These are phyloP conservation scores for Globisporangium nodosum DNA, from an alignment of 352 stramenopile species.

Conservation along the genomic window DNA sequence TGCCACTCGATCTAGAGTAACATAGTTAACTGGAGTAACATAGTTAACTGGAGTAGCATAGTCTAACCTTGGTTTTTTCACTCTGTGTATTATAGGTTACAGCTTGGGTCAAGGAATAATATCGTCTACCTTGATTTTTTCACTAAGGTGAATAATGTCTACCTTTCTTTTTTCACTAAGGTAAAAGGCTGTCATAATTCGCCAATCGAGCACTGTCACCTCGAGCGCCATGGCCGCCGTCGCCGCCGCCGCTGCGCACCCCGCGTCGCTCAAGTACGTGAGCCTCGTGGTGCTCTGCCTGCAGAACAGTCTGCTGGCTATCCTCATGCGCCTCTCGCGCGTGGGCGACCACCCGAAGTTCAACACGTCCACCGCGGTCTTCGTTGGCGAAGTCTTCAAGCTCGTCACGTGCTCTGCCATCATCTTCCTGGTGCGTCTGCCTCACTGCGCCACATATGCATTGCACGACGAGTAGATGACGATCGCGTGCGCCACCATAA, in stretches of 20 bases:
- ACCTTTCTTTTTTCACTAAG: no score
- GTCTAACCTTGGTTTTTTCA: no score
- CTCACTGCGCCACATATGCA: no score
- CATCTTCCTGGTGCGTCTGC: conserved; percentile 27
- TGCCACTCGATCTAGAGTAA: no score
- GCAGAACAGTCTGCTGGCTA: conserved; percentile 71
- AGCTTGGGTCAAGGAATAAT: no score
- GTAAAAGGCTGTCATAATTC: no score
- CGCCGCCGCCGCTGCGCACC: conserved; percentile 3
- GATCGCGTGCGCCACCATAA: background rate
- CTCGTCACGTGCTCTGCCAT: conserved; percentile 41
- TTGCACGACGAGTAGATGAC: background rate
- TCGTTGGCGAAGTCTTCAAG: conserved; percentile 71
- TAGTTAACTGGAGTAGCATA: no score
- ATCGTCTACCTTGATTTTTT: no score
- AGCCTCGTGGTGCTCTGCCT: conserved; percentile 76
- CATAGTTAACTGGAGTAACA: no score
- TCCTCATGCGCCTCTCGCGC: conserved; percentile 79
- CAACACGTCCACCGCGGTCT: conserved; percentile 68
- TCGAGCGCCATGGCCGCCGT: background rate
- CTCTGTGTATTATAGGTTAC: no score
- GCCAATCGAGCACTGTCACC: no score
- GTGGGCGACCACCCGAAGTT: conserved; percentile 66
- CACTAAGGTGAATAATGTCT: no score
- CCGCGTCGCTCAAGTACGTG: conserved; percentile 62